Conservation (phyloP, 306 rosid genomes). For the Styphnolobium japonicum region DNA sequence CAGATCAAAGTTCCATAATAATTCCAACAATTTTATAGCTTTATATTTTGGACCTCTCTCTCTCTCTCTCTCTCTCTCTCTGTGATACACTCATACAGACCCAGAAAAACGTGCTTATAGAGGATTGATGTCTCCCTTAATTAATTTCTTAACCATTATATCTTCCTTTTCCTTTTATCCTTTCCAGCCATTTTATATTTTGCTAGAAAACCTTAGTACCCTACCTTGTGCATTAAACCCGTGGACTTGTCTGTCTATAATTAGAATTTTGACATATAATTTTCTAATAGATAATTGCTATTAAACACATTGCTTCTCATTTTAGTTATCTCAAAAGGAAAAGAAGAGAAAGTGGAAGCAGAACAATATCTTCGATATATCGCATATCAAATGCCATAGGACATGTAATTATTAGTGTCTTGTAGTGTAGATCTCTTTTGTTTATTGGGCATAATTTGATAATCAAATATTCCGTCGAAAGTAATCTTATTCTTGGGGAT, state of each 20-base stretch:
- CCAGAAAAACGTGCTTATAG: neutral
- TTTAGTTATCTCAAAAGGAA: neutral
- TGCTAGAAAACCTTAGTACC: neutral
- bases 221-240: neutral
- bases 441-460: neutral
- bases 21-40: slow-evolving; percentile 13
- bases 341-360: neutral
- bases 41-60: slow-evolving; percentile 34
- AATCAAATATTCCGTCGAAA: neutral
- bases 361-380: neutral
- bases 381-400: neutral
- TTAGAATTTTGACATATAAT: neutral
- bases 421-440: neutral
- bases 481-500: neutral
- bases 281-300: neutral
- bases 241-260: slow-evolving; percentile 1
- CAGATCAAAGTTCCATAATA: slow-evolving; percentile 10
- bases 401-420: neutral
- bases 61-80: neutral
- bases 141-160: neutral
- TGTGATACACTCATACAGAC: neutral
- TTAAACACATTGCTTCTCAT: neutral
- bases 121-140: neutral
- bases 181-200: neutral
- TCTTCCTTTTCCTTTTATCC: neutral